Evolutionary conservation across 2,329 filamentous ascomycete genomes (phyloP), one percentile per base, ranked within the genome.

Genomic region (Fusarium sp.): DNA sequence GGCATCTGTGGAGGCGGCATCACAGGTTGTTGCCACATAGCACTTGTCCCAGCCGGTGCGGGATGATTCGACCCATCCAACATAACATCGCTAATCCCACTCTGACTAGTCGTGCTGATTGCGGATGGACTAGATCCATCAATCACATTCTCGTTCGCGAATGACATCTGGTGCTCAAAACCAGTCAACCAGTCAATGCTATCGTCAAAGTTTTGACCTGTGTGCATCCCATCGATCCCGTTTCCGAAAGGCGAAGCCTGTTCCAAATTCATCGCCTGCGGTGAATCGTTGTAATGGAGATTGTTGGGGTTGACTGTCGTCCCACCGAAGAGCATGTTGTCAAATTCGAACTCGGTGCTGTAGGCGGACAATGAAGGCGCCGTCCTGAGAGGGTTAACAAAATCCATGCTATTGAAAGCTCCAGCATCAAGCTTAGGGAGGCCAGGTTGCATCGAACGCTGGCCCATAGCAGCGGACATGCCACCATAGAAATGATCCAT

Each of bases 101-200:
- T 95, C 77, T 97, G 94, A 80, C 94, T 98, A 63, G 93, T 93
- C 45, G 93, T 97, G 82, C 95, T 98, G 79, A 98, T 95, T 48
- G 94, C 94, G 11, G 96, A 98, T 18, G 96, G 96, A 16, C 96
- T 98, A 13, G 96, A 98, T 63, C 92, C 94, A 75, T 97, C 95
- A 56, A 98, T 88, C 28, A 93, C 93, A 71, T 90, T 91, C 73
- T 97, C 94, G 75, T 91, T 92, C 58, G 84, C 82, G 78, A 93
- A 90, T 10, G 88, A 88, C 85, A 95, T 88, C 47, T 92, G 89
- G 75, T 91, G 89, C 69, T 96, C 93, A 78, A 97, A 92, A 23
- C 92, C 92, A 63, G 90, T 90, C 68, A 88, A 76, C 94, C 94
- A 98, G 74, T 94, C 92, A 78, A 96, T 93, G 72, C 85, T 88